A percentile compares a stretch with the other conserved stretches of the same genome.
Conservation (phyloP, 129 eudicot species). For the Flaveria brownii region DNA sequence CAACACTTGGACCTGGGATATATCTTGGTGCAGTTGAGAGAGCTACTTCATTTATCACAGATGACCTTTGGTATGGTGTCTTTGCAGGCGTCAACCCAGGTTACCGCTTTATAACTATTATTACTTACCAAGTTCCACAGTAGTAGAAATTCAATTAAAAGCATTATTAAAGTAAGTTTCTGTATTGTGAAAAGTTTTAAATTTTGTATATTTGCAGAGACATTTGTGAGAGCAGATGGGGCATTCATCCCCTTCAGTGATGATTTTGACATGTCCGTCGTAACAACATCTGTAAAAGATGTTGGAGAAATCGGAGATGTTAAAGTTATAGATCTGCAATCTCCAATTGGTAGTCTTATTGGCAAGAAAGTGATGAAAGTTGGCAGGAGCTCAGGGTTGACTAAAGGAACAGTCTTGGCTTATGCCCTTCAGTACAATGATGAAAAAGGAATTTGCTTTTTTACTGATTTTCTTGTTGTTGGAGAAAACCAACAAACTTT, state of each 20-base stretch:
- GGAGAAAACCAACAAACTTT: slow-evolving; percentile 94
- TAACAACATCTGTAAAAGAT: slow-evolving; percentile 85
- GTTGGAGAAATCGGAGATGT: slow-evolving; percentile 91
- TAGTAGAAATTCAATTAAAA: background rate
- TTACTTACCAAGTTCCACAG: slow-evolving; percentile 12
- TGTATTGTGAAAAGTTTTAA: background rate
- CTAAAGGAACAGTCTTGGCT: slow-evolving; percentile 84
- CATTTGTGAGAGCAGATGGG: slow-evolving; percentile 98
- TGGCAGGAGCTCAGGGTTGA: slow-evolving; percentile 95
- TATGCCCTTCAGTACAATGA: slow-evolving; percentile 96
- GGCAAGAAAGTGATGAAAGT: slow-evolving; percentile 96
- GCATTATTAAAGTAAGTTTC: background rate
- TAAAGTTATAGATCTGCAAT: slow-evolving; percentile 73
- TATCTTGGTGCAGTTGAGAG: slow-evolving; percentile 97
- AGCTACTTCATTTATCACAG: slow-evolving; percentile 96
- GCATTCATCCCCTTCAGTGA: slow-evolving; percentile 96
- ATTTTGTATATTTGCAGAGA: slow-evolving; percentile 53
- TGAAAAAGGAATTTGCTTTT: slow-evolving; percentile 90
- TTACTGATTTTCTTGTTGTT: slow-evolving; percentile 94
- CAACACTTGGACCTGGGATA: slow-evolving; percentile 95
- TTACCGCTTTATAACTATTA: slow-evolving; percentile 21
- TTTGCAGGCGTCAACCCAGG: slow-evolving; percentile 98
- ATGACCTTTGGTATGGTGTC: slow-evolving; percentile 95
- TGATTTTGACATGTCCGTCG: slow-evolving; percentile 85
- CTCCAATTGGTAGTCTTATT: slow-evolving; percentile 68